Percentiles rank a stretch among this genome's conserved stretches.
phyloP scores from a whole-genome alignment of 805 yeast species.

The Cyberlindnera saturnus region DNA sequence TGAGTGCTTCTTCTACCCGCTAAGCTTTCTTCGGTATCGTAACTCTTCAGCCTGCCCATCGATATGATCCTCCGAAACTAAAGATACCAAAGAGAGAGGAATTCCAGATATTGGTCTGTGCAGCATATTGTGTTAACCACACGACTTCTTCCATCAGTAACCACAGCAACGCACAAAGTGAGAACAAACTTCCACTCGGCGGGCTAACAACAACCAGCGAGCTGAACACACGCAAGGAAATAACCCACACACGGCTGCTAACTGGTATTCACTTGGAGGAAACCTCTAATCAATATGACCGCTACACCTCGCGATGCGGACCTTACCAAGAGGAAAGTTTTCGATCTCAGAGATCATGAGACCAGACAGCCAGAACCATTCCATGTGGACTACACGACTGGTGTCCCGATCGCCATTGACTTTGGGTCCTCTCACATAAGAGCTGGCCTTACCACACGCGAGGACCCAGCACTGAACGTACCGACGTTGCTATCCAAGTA shows the following conservation, averaged over 20 bases:
- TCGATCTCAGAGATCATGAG: slow-evolving; percentile 18
- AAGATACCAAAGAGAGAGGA: too few relatives aligned
- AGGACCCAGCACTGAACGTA: slow-evolving; percentile 54
- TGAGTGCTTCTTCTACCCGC: too few relatives aligned
- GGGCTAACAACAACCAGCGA: not conserved
- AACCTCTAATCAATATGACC: slow-evolving; percentile 5
- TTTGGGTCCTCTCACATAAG: slow-evolving; percentile 63
- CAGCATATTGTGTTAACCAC: too few relatives aligned
- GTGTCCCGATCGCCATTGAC: slow-evolving; percentile 82
- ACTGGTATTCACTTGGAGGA: not conserved
- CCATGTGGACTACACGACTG: slow-evolving; percentile 39
- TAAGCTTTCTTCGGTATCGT: too few relatives aligned
- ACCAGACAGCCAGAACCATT: slow-evolving; percentile 37
- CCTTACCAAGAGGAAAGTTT: slow-evolving; percentile 15
- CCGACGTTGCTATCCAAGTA: slow-evolving; percentile 66
- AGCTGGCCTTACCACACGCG: slow-evolving; percentile 48
- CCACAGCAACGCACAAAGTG: too few relatives aligned
- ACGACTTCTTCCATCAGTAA: too few relatives aligned
- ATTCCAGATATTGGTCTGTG: too few relatives aligned
- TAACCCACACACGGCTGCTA: too few relatives aligned
- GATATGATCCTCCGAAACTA: too few relatives aligned
- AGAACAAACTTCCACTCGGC: not conserved
- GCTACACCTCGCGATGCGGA: slow-evolving; percentile 14
- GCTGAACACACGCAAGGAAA: not conserved
- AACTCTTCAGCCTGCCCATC: too few relatives aligned